Evolutionary conservation across 805 yeast species (phyloP).

Genomic region (Kodamaea jinghongensis): DNA sequence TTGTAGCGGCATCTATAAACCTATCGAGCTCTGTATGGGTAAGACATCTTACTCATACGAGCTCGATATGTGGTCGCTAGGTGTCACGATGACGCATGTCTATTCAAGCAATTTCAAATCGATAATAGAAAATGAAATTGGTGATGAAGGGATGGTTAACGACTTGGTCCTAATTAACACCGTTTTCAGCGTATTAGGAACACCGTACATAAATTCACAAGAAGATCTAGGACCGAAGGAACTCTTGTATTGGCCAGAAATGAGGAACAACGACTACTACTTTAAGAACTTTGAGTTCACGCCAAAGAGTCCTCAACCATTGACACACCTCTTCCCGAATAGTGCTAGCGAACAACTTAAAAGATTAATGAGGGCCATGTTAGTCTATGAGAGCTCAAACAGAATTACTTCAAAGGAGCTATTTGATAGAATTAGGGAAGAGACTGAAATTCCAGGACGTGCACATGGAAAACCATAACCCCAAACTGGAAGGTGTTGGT

Average conservation of each 20-base stretch:
- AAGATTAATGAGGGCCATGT: constrained; percentile 1
- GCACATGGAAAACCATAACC: too few relatives aligned
- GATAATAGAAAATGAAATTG: constrained; percentile 33
- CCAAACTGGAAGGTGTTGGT: too few relatives aligned
- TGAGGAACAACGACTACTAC: constrained; percentile 24
- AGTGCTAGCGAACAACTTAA: constrained; percentile 13
- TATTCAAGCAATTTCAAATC: constrained; percentile 33
- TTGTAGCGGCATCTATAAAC: constrained; percentile 63
- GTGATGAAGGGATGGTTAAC: constrained; percentile 39
- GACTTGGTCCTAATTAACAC: constrained; percentile 60
- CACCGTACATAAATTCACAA: constrained; percentile 42
- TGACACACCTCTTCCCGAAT: constrained; percentile 33
- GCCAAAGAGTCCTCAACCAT: constrained; percentile 14
- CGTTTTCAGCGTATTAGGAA: constrained; percentile 59
- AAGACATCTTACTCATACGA: constrained; percentile 49
- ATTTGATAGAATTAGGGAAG: too few relatives aligned
- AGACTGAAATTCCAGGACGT: too few relatives aligned
- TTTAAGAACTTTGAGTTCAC: constrained; percentile 27
- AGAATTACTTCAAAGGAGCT: constrained; percentile 2
- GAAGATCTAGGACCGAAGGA: constrained; percentile 6
- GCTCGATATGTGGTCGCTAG: constrained; percentile 73
- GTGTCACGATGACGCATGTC: constrained; percentile 57
- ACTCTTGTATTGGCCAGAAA: constrained; percentile 36
- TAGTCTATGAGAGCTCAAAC: constrained; percentile 1
- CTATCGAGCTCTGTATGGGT: constrained; percentile 73